A percentile compares a stretch with the other conserved stretches of the same genome.
phyloP scores from a whole-genome alignment of 306 rosid genomes.

The Chamaecrista fasciculata region DNA sequence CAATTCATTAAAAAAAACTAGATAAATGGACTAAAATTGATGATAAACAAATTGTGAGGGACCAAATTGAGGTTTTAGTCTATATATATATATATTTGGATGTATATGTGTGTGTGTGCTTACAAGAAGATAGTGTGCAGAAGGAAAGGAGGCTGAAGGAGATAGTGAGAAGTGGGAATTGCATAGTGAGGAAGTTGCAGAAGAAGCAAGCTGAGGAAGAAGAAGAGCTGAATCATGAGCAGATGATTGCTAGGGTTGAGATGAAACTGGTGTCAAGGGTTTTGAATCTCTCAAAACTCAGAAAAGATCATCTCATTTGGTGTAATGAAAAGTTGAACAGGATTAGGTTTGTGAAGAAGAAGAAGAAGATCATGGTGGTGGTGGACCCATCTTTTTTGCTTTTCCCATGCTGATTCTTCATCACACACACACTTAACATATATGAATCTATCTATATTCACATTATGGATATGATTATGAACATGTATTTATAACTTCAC shows the following conservation, averaged over 20 bases:
- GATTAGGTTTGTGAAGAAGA: conserved; percentile 50
- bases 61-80: no score
- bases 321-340: conserved; percentile 58
- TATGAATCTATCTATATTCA: no score
- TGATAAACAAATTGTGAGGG: no score
- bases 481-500: no score
- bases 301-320: conserved; percentile 67
- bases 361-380: no score
- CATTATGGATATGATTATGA: no score
- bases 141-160: conserved; percentile 70
- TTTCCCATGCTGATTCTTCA: conserved; percentile 75
- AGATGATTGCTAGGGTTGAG: conserved; percentile 70
- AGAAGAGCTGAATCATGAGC: conserved; percentile 39
- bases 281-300: conserved; percentile 60
- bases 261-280: conserved; percentile 72
- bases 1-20: no score
- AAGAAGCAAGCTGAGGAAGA: conserved; percentile 47
- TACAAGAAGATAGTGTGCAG: no score
- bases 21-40: no score
- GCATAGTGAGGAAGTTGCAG: conserved; percentile 74
- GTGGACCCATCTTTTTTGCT: conserved; percentile 71
- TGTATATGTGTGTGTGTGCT: no score
- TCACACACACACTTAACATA: no score
- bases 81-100: no score
- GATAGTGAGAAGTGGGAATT: conserved; percentile 60